Percentiles rank a stretch among this genome's conserved stretches.
phyloP scores from a whole-genome alignment of 2,329 filamentous ascomycete genomes.

The Alternaria consortialis region DNA sequence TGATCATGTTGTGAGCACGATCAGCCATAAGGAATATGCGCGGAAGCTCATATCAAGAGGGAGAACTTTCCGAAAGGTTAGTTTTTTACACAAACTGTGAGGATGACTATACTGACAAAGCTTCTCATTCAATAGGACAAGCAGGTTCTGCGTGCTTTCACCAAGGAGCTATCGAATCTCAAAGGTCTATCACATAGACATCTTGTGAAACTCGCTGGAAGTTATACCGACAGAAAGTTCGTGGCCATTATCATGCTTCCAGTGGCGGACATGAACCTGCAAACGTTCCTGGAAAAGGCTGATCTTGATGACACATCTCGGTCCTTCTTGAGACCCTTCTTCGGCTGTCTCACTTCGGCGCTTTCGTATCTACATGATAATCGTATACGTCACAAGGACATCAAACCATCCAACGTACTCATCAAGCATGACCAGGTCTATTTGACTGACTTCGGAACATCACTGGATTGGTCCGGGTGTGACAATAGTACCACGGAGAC shows the following conservation, averaged over 20 bases:
- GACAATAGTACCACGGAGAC: slow-evolving; percentile 26
- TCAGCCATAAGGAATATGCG: slow-evolving; percentile 32
- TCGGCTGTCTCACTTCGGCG: slow-evolving; percentile 24
- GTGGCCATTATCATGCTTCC: slow-evolving; percentile 44
- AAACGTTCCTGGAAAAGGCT: slow-evolving; percentile 24
- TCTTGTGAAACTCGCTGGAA: slow-evolving; percentile 33
- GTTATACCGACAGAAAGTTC: slow-evolving; percentile 43
- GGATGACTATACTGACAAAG: no score
- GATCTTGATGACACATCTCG: not conserved
- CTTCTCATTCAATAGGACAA: slow-evolving; percentile 5
- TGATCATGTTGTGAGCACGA: slow-evolving; percentile 30
- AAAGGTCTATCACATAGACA: slow-evolving; percentile 23
- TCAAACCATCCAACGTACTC: slow-evolving; percentile 28
- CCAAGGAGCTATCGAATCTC: slow-evolving; percentile 23
- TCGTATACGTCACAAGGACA: slow-evolving; percentile 29
- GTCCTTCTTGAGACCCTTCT: slow-evolving; percentile 21
- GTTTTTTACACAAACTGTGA: no score
- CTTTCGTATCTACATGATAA: slow-evolving; percentile 24
- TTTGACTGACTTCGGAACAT: slow-evolving; percentile 33
- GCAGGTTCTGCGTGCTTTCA: slow-evolving; percentile 17
- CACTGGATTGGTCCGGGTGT: slow-evolving; percentile 20
- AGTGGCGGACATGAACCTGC: slow-evolving; percentile 27
- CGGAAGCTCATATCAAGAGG: slow-evolving; percentile 32
- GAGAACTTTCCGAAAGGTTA: slow-evolving; percentile 7
- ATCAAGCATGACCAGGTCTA: slow-evolving; percentile 22